Conservation (phyloP, 2,329 filamentous ascomycete species). For the Colletotrichum ledebouriae region DNA sequence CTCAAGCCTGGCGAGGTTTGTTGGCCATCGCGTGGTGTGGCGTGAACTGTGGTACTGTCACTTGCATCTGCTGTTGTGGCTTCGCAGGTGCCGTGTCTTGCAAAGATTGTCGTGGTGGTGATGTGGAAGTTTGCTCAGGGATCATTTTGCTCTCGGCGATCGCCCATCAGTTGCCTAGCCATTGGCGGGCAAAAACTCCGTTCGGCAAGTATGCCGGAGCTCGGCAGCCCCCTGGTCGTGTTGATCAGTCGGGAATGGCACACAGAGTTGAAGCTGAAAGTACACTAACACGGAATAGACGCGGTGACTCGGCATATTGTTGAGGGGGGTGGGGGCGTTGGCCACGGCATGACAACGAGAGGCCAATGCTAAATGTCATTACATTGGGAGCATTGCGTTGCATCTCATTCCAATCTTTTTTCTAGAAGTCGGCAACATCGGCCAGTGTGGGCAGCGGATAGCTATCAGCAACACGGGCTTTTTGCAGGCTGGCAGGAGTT, state of each 20-base stretch:
- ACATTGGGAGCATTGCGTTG: neutral
- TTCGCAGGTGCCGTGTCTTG: neutral
- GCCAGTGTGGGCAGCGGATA: slow-evolving; percentile 11
- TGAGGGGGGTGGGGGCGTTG: neutral
- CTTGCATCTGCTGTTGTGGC: slow-evolving; percentile 5
- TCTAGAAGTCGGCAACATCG: slow-evolving; percentile 22
- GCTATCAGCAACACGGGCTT: neutral
- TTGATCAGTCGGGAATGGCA: slow-evolving; percentile 31
- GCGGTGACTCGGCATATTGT: slow-evolving; percentile 28
- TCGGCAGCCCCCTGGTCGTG: slow-evolving; percentile 31
- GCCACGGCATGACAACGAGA: slow-evolving; percentile 28
- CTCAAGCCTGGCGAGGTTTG: neutral
- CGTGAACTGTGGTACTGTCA: neutral
- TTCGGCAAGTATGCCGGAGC: slow-evolving; percentile 30
- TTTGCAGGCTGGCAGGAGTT: slow-evolving; percentile 1
- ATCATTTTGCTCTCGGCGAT: neutral
- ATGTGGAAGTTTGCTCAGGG: no score
- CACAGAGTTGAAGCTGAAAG: slow-evolving; percentile 33
- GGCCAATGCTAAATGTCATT: slow-evolving; percentile 4
- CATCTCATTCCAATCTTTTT: slow-evolving; percentile 17
- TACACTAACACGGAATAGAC: slow-evolving; percentile 29
- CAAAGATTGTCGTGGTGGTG: neutral
- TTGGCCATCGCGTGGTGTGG: slow-evolving; percentile 28
- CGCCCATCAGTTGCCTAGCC: neutral
- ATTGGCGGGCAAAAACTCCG: slow-evolving; percentile 12